Base-by-base conservation (phyloP, 2,329 filamentous ascomycete species). In the Botrytis tulipae region DNA sequence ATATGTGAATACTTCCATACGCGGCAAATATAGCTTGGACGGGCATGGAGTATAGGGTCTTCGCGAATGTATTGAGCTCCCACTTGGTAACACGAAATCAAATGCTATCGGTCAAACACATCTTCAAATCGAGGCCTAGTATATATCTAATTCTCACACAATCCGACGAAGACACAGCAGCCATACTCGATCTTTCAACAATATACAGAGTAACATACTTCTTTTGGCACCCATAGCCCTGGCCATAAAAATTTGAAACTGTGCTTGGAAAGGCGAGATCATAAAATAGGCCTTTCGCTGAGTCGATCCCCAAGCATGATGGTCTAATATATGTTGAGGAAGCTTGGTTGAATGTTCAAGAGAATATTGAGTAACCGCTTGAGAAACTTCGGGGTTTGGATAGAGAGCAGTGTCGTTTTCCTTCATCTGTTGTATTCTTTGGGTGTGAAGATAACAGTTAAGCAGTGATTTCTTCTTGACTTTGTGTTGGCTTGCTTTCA, bases 361-460 rank as follows among this genome's bases (percentile, higher is more conserved):
- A 29, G 85, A 81, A 77, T 87, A 87, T 20, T 82, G 79, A 22
- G 82, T 81, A 74, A 86, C 85, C 29, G 80, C 82, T 68, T 79
- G 76, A 70, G 82, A 82, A 69, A 86, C 82, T 71, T 82, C 77
- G 40, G 82, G 80, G 70, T 83, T 85, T 46, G 83, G 80, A 77
- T 85, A 86, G 51, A 86, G 82, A 40, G 80, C 76, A 37, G 82
- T 78, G 4, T 74, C 76, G 42, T 77, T 77, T 60, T 76, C 75
- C 70, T 80, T 79, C 79, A 80, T 80, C 42, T 77, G 44, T 18
- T 14, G 18, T 48, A 3, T 60, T 44, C 14, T 70, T 44, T 20
- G 25, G 35, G 35, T 54, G n/a, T 61, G 18, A n/a, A 16, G 18
- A 22, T 46, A 5, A 22, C 32, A 8, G n/a, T 22, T 29, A 22